A percentile compares a stretch with the other conserved stretches of the same genome.
Evolutionary conservation across 345 rosid species (phyloP).

Genomic region (Viola odorata): DNA sequence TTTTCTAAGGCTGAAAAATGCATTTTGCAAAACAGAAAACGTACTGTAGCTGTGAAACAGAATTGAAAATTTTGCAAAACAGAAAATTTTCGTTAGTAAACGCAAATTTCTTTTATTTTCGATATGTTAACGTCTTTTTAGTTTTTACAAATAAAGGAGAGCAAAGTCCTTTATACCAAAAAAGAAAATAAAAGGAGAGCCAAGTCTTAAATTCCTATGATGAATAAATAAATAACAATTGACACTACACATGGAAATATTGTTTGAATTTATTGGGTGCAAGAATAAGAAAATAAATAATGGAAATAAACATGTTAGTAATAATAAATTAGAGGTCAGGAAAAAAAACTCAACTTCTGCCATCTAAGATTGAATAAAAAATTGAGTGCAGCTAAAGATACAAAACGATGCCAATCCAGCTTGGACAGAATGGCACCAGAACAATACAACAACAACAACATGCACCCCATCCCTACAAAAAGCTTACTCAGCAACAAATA

Average conservation of each 20-base stretch:
- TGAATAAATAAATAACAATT: no score
- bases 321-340: not conserved
- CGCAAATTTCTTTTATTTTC: no score
- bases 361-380: conserved; percentile 15
- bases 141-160: no score
- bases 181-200: no score
- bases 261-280: not conserved
- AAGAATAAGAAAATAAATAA: not conserved
- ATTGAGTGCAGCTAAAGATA: conserved; percentile 17
- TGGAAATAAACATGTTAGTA: not conserved
- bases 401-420: conserved; percentile 17
- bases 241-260: not conserved
- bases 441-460: not conserved
- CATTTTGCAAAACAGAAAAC: no score
- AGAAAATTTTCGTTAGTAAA: no score
- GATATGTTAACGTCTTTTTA: no score
- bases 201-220: no score
- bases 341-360: not conserved
- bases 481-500: not conserved
- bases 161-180: no score
- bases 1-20: no score
- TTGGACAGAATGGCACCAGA: conserved; percentile 16
- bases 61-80: no score
- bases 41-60: no score
- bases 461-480: conserved; percentile 4